phyloP scores from a whole-genome alignment of 805 yeast species.

The Lachancea nothofagi region DNA sequence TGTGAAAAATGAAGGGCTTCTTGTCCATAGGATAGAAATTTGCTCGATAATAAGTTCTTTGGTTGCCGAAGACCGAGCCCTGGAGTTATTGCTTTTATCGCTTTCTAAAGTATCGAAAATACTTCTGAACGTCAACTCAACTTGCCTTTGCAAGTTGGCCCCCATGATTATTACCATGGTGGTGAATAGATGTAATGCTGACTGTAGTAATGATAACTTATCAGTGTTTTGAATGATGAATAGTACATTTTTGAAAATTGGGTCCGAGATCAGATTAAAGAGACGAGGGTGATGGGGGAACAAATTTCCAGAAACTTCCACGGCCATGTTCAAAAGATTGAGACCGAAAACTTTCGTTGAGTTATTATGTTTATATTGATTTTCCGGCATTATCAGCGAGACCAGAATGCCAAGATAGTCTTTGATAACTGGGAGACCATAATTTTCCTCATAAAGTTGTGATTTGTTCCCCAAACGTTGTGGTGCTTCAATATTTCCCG shows the following conservation, averaged over 20 bases:
- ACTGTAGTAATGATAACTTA: constrained; percentile 64
- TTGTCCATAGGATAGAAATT: constrained; percentile 72
- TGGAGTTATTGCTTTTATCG: constrained; percentile 11
- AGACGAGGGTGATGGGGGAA: constrained; percentile 59
- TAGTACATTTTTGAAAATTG: constrained; percentile 78
- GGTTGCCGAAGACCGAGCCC: constrained; percentile 38
- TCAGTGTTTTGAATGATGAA: constrained; percentile 70
- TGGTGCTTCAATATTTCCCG: constrained; percentile 1
- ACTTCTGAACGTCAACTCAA: constrained; percentile 63
- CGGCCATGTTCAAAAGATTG: constrained; percentile 64
- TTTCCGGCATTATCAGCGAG: constrained; percentile 75
- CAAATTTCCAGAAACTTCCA: constrained; percentile 71
- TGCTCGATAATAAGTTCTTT: constrained; percentile 84
- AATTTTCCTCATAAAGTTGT: constrained; percentile 37
- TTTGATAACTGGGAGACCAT: constrained; percentile 68
- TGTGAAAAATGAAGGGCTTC: constrained; percentile 73
- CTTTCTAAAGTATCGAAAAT: constrained; percentile 52
- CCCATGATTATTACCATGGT: constrained; percentile 67
- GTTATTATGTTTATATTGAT: constrained; percentile 81
- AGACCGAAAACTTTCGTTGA: constrained; percentile 80
- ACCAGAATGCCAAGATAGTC: constrained; percentile 72
- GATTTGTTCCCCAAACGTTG: neutral
- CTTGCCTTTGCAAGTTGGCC: constrained; percentile 64
- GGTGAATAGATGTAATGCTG: constrained; percentile 69
- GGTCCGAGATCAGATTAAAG: constrained; percentile 65